These are phyloP conservation scores for Boletus pseudopeckii DNA, from an alignment of 768 basidiomycete species.

Conservation along the genomic window DNA sequence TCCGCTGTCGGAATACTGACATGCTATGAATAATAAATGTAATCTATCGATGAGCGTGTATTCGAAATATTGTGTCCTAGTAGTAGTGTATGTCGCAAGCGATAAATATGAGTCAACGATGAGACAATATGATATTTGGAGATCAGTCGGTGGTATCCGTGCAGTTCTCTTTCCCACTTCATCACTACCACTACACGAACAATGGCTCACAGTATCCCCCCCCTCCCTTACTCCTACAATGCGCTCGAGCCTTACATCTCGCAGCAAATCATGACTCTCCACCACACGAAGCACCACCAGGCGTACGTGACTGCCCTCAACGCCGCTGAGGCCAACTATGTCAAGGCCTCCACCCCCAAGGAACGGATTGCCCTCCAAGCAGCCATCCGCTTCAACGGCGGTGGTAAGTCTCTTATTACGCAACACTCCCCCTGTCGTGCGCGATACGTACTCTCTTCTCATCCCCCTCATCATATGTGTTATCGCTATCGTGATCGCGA, in stretches of 20 bases:
- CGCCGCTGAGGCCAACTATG: slow-evolving; percentile 77
- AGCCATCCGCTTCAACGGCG: slow-evolving; percentile 94
- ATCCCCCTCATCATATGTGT: not conserved
- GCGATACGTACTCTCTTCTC: not conserved
- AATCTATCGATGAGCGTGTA: not conserved
- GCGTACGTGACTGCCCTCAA: slow-evolving; percentile 92
- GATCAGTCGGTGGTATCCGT: not conserved
- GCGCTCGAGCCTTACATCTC: slow-evolving; percentile 95
- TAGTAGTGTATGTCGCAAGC: not conserved
- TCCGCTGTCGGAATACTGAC: slow-evolving; percentile 34
- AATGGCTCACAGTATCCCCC: slow-evolving; percentile 57
- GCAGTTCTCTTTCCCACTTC: not conserved
- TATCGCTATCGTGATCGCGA: slow-evolving; percentile 14
- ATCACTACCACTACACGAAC: slow-evolving; percentile 23
- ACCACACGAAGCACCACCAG: slow-evolving; percentile 95
- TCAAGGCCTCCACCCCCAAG: slow-evolving; percentile 63
- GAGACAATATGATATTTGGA: not conserved
- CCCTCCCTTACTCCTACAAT: slow-evolving; percentile 77
- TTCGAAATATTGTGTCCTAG: not conserved
- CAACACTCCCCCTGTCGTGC: not conserved
- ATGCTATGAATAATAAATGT: not conserved
- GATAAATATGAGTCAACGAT: slow-evolving; percentile 21
- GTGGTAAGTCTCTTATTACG: slow-evolving; percentile 53
- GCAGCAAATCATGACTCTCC: slow-evolving; percentile 87
- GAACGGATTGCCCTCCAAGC: slow-evolving; percentile 85